phyloP scores from a whole-genome alignment of 2,329 filamentous ascomycete genomes.

The Hyphodiscus sp. region DNA sequence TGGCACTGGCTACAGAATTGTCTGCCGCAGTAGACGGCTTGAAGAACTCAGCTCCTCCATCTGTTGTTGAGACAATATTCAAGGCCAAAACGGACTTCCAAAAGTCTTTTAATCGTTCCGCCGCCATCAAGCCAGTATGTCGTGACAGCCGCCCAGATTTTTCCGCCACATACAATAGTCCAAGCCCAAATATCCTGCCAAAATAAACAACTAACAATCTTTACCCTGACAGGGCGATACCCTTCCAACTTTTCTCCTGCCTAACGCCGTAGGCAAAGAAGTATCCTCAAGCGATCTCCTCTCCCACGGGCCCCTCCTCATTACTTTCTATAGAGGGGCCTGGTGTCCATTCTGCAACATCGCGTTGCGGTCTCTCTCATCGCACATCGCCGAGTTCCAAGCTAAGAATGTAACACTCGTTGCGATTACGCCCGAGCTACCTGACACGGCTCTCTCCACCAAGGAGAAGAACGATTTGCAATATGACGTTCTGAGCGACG shows the following conservation, averaged over 20 bases:
- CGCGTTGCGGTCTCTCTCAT: slow-evolving; percentile 32
- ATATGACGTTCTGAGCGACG: slow-evolving; percentile 37
- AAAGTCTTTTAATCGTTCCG: slow-evolving; percentile 11
- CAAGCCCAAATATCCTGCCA: background rate
- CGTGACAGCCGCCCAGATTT: no score
- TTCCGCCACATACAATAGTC: no score
- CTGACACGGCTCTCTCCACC: slow-evolving; percentile 32
- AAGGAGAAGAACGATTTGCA: slow-evolving; percentile 36
- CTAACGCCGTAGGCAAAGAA: slow-evolving; percentile 30
- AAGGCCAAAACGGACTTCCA: slow-evolving; percentile 9
- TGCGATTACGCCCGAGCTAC: slow-evolving; percentile 37
- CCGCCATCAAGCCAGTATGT: slow-evolving; percentile 18
- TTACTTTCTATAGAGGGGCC: slow-evolving; percentile 41
- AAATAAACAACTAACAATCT: background rate
- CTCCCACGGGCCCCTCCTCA: slow-evolving; percentile 31
- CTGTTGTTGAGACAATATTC: slow-evolving; percentile 10
- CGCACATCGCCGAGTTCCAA: slow-evolving; percentile 31
- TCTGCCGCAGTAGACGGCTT: slow-evolving; percentile 8
- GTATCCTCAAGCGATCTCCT: slow-evolving; percentile 31
- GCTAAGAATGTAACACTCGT: slow-evolving; percentile 36
- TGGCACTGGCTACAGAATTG: slow-evolving; percentile 14
- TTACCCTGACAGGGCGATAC: slow-evolving; percentile 27
- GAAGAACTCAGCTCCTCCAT: slow-evolving; percentile 6
- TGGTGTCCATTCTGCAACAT: slow-evolving; percentile 44
- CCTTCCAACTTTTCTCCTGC: slow-evolving; percentile 32